Percentiles rank a stretch among this genome's conserved stretches.
Conservation (phyloP, 1,284 basidiomycete species). For the Schizophyllum amplum region DNA sequence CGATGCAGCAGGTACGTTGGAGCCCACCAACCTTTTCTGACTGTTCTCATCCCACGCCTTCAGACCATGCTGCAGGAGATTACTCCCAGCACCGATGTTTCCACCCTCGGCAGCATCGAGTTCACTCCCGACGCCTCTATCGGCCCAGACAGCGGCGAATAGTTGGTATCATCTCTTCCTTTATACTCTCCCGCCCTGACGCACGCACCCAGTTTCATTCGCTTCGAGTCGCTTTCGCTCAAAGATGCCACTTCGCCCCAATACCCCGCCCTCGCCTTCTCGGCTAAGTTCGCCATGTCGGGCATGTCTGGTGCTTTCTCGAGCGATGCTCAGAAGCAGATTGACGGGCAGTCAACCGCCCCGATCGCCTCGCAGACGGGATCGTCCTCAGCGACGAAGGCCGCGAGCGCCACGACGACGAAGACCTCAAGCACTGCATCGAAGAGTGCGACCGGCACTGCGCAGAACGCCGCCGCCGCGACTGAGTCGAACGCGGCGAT, state of each 20-base stretch:
- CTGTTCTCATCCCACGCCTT: neutral
- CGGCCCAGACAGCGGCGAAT: constrained; percentile 51
- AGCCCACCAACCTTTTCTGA: neutral
- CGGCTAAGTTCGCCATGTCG: constrained; percentile 65
- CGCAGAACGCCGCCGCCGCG: constrained; percentile 19
- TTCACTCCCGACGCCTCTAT: constrained; percentile 56
- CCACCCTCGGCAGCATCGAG: constrained; percentile 36
- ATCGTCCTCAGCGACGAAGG: constrained; percentile 12
- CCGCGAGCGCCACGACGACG: constrained; percentile 14
- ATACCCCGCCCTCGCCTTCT: constrained; percentile 66
- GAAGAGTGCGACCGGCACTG: constrained; percentile 18
- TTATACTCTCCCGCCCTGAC: constrained; percentile 1
- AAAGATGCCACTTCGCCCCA: constrained; percentile 44
- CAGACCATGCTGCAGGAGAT: constrained; percentile 66
- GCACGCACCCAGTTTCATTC: constrained; percentile 53
- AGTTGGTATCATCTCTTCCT: constrained; percentile 36
- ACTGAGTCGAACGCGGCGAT: constrained; percentile 15
- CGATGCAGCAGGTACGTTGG: constrained; percentile 45
- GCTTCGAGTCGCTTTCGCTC: constrained; percentile 50
- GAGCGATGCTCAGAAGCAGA: constrained; percentile 40
- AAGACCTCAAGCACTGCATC: constrained; percentile 15
- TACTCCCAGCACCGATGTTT: constrained; percentile 50
- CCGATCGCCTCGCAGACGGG: constrained; percentile 28
- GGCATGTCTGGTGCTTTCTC: constrained; percentile 63
- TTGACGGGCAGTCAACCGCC: constrained; percentile 51